Percentiles rank a stretch among this genome's conserved stretches.
Conservation (phyloP, 768 basidiomycete genomes). For the Melanogaster broomeanus region DNA sequence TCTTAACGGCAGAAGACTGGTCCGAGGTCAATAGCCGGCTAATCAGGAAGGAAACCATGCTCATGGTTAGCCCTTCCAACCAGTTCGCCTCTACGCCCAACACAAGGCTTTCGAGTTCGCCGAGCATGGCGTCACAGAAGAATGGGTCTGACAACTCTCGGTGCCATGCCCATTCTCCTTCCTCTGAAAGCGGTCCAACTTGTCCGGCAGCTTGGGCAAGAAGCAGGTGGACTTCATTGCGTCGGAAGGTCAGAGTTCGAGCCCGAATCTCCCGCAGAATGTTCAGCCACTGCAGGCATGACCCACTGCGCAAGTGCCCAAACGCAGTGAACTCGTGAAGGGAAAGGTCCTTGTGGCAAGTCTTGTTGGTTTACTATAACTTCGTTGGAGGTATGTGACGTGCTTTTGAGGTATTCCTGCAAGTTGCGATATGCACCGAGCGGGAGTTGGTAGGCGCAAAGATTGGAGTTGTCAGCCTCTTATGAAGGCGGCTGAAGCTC, state of each 20-base stretch:
- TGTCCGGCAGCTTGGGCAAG: neutral
- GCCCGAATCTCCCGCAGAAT: neutral
- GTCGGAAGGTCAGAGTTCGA: neutral
- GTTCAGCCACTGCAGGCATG: constrained; percentile 16
- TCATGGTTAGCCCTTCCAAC: constrained; percentile 3
- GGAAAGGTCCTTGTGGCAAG: neutral
- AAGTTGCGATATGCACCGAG: constrained; percentile 34
- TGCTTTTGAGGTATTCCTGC: constrained; percentile 36
- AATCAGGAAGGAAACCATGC: neutral
- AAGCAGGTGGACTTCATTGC: neutral
- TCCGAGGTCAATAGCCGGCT: neutral
- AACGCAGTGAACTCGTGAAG: constrained; percentile 14
- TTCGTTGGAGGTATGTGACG: constrained; percentile 41
- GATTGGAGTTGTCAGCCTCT: constrained; percentile 5
- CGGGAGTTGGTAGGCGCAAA: constrained; percentile 35
- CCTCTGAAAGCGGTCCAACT: neutral
- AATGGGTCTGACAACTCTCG: constrained; percentile 9
- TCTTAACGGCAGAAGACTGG: neutral
- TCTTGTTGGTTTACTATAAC: constrained; percentile 42
- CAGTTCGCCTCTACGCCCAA: constrained; percentile 1
- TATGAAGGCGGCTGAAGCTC: constrained; percentile 17
- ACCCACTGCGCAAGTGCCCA: constrained; percentile 4
- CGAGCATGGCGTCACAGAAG: constrained; percentile 5
- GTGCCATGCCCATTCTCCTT: constrained; percentile 8
- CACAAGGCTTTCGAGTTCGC: neutral